Percentiles rank a stretch among this genome's conserved stretches.
These are phyloP conservation scores for Agrocybe pediades DNA, from an alignment of 768 basidiomycete species.

Conservation along the genomic window DNA sequence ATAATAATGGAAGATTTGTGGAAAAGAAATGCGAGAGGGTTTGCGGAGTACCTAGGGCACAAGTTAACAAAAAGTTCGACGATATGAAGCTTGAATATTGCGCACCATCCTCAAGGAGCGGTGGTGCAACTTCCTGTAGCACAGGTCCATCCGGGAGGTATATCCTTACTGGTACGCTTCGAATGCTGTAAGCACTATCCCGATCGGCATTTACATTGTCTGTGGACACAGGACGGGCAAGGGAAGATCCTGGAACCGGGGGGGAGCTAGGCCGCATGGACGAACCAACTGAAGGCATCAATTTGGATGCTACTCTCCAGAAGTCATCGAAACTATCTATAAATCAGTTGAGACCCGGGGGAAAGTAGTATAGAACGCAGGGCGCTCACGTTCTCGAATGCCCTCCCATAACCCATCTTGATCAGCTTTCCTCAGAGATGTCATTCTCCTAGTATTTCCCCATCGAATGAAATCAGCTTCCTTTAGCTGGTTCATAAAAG, in stretches of 20 bases:
- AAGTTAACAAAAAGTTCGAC: background rate
- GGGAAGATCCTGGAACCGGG: conserved; percentile 54
- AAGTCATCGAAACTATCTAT: conserved; percentile 96
- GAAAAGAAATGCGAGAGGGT: conserved; percentile 73
- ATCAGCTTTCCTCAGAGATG: conserved; percentile 84
- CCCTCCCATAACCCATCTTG: conserved; percentile 98
- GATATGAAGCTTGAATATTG: conserved; percentile 7
- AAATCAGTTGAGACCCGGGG: conserved; percentile 9
- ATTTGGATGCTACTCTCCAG: conserved; percentile 91
- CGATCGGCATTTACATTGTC: conserved; percentile 63
- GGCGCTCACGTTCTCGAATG: conserved; percentile 81
- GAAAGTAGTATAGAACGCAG: conserved; percentile 4
- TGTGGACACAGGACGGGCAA: conserved; percentile 66
- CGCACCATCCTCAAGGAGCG: conserved; percentile 76
- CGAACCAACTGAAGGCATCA: conserved; percentile 82
- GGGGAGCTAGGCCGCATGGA: conserved; percentile 61
- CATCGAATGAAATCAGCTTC: conserved; percentile 97
- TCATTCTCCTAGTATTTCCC: conserved; percentile 95
- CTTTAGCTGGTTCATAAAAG: conserved; percentile 94
- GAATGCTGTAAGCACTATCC: conserved; percentile 85
- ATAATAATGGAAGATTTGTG: conserved; percentile 78
- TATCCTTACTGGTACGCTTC: conserved; percentile 86
- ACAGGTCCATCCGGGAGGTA: conserved; percentile 92
- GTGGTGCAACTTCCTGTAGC: conserved; percentile 86
- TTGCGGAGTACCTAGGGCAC: conserved; percentile 59